phyloP scores from a whole-genome alignment of 2,329 filamentous ascomycete genomes.

The Cryphonectria naterciae region DNA sequence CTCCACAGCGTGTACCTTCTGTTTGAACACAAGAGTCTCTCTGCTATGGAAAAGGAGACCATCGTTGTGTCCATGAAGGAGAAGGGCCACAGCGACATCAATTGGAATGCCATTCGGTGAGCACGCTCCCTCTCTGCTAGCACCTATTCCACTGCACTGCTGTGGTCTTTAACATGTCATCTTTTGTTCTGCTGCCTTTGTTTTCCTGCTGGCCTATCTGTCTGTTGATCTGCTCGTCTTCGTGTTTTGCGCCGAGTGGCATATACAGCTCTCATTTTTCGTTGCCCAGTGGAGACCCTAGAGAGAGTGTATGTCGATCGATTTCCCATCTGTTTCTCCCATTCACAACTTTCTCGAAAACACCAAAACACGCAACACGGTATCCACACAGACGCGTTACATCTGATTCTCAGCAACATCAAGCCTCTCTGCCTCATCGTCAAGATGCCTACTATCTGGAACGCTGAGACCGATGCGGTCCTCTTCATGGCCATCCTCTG shows the following conservation, averaged over 20 bases:
- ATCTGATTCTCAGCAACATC: not conserved
- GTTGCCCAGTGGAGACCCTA: not conserved
- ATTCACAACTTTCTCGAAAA: not conserved
- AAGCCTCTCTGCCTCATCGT: not conserved
- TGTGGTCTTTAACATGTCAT: slow-evolving; percentile 31
- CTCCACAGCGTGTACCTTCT: not conserved
- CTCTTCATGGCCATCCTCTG: slow-evolving; percentile 36
- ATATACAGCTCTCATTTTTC: not conserved
- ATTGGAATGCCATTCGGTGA: slow-evolving; percentile 5
- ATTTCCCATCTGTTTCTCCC: not conserved
- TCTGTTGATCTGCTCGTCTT: not conserved
- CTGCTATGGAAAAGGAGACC: not conserved
- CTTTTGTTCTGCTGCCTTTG: not conserved
- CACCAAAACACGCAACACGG: not conserved
- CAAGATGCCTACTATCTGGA: slow-evolving; percentile 38
- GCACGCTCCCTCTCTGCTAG: not conserved
- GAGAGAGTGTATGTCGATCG: no score
- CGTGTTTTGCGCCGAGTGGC: slow-evolving; percentile 4
- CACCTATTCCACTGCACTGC: not conserved
- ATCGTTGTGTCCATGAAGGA: not conserved
- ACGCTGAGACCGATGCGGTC: slow-evolving; percentile 34
- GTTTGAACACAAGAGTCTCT: not conserved
- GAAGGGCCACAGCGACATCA: not conserved
- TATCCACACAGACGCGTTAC: not conserved
- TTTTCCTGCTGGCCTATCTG: not conserved